A percentile compares a stretch with the other conserved stretches of the same genome.
These are phyloP conservation scores for Ophiocordyceps camponoti-floridani DNA, from an alignment of 2,329 filamentous ascomycete genomes.

Conservation along the genomic window DNA sequence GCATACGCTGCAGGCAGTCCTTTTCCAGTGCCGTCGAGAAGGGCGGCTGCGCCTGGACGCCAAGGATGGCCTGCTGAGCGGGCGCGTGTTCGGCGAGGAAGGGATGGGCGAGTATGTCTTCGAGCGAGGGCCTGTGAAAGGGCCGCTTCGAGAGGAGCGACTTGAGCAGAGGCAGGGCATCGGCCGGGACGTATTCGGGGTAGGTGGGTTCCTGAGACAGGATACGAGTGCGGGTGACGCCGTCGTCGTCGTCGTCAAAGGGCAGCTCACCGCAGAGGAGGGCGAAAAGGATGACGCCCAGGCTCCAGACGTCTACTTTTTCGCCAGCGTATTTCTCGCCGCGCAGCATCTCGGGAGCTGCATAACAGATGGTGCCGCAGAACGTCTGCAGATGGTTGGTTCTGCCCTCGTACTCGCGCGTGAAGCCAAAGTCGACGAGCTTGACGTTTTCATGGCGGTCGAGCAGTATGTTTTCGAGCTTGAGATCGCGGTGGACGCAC, in stretches of 20 bases:
- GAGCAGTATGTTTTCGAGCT: constrained; percentile 77
- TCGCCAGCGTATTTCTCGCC: constrained; percentile 96
- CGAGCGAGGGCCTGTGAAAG: constrained; percentile 59
- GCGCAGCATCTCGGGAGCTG: constrained; percentile 94
- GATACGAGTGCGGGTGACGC: constrained; percentile 68
- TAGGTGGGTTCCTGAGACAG: constrained; percentile 72
- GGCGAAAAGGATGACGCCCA: constrained; percentile 73
- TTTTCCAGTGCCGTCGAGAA: constrained; percentile 82
- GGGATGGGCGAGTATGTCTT: constrained; percentile 73
- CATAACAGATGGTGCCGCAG: constrained; percentile 95
- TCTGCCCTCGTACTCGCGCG: constrained; percentile 89
- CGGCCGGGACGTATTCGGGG: constrained; percentile 59
- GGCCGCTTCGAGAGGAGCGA: constrained; percentile 80
- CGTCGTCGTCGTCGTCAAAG: constrained; percentile 92
- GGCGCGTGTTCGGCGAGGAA: constrained; percentile 79
- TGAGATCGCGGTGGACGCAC: constrained; percentile 91
- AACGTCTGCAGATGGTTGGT: constrained; percentile 92
- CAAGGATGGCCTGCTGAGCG: constrained; percentile 76
- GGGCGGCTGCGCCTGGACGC: constrained; percentile 59
- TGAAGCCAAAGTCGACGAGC: constrained; percentile 95
- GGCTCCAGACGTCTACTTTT: constrained; percentile 93
- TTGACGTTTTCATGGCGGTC: constrained; percentile 98
- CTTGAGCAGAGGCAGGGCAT: constrained; percentile 62
- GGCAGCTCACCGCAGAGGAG: constrained; percentile 72
- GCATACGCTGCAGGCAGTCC: constrained; percentile 82